These are phyloP conservation scores for Barbarea vulgaris DNA, from an alignment of 345 rosid genomes.

Conservation along the genomic window DNA sequence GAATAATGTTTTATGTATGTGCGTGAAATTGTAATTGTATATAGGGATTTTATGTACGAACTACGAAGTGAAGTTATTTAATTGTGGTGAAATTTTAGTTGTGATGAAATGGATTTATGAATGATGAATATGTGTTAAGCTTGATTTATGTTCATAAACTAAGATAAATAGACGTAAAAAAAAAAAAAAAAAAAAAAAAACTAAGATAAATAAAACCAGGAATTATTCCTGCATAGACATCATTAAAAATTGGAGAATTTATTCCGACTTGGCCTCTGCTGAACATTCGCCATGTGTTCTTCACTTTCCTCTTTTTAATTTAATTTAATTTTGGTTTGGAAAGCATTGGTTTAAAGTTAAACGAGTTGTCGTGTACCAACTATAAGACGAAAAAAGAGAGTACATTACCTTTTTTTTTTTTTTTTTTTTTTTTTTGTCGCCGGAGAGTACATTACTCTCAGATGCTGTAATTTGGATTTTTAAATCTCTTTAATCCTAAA, in stretches of 20 bases:
- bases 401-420: too few species aligned
- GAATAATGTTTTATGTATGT: background rate
- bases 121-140: conserved; percentile 11
- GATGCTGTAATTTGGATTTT: background rate
- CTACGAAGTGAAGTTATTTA: background rate
- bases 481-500: background rate
- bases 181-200: too few species aligned
- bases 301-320: conserved; percentile 5
- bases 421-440: too few species aligned
- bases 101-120: background rate
- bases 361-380: background rate
- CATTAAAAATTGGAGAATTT: conserved; percentile 1
- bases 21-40: conserved; percentile 2
- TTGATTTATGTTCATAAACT: background rate
- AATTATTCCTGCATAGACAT: background rate
- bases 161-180: background rate
- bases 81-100: background rate
- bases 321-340: background rate
- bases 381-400: background rate
- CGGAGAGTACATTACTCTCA: background rate
- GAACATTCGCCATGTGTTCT: conserved; percentile 22
- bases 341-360: background rate
- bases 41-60: conserved; percentile 2
- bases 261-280: conserved; percentile 20
- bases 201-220: background rate